Conservation (phyloP, 2,329 filamentous ascomycete species). For the Fusarium falciforme region DNA sequence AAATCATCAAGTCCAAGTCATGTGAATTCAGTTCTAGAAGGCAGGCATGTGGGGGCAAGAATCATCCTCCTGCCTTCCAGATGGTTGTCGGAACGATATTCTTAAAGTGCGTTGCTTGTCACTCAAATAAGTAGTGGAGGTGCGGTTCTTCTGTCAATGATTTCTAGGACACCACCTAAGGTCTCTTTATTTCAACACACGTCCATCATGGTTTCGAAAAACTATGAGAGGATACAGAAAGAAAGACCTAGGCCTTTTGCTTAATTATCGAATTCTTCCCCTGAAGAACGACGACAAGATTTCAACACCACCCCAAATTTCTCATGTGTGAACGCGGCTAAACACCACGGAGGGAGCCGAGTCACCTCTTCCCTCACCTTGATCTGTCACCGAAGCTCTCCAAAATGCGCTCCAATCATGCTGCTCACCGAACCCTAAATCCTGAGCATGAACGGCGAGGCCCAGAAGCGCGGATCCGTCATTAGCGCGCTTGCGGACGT, state of each 20-base stretch:
- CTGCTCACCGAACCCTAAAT: slow-evolving; percentile 13
- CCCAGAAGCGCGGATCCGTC: slow-evolving; percentile 39
- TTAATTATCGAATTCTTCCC: neutral
- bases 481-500: slow-evolving; percentile 38
- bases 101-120: neutral
- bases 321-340: neutral
- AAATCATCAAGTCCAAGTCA: neutral
- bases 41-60: neutral
- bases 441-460: slow-evolving; percentile 14
- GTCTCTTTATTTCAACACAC: neutral
- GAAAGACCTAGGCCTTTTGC: neutral
- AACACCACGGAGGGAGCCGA: slow-evolving; percentile 10
- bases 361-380: slow-evolving; percentile 7
- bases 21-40: slow-evolving; percentile 11
- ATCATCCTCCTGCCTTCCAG: neutral
- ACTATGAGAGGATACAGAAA: neutral
- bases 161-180: neutral
- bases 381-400: slow-evolving; percentile 11
- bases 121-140: neutral
- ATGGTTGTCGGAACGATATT: neutral
- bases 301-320: neutral
- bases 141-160: neutral
- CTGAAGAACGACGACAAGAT: neutral
- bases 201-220: too few relatives aligned
- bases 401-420: slow-evolving; percentile 34